Conservation (phyloP, 768 basidiomycete species). For the Lactifluus rugatus region DNA sequence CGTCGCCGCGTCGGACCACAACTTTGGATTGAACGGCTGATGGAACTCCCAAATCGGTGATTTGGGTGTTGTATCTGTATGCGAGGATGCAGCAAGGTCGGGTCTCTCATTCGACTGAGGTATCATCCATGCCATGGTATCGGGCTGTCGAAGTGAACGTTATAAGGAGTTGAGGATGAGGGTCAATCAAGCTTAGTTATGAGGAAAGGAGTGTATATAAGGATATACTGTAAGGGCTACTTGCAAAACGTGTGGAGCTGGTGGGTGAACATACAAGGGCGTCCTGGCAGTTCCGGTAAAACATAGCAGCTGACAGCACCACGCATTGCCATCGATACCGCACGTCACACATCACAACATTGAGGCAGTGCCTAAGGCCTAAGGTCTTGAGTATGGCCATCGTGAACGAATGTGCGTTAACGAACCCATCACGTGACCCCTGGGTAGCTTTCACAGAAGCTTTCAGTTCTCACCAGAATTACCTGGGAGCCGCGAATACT, state of each 20-base stretch:
- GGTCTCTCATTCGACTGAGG: background rate
- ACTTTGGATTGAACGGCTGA: background rate
- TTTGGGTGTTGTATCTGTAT: background rate
- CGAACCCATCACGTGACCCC: background rate
- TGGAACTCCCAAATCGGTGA: background rate
- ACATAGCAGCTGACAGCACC: background rate
- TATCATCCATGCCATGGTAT: background rate
- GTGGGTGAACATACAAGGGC: background rate
- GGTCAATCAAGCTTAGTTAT: background rate
- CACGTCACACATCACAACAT: background rate
- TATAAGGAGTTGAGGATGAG: background rate
- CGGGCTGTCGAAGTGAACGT: background rate
- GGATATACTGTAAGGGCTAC: background rate
- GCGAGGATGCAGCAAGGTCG: background rate
- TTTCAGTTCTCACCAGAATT: too few relatives aligned
- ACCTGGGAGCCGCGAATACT: too few relatives aligned
- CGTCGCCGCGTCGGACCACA: background rate
- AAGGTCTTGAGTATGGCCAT: background rate
- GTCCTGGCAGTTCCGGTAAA: too few relatives aligned
- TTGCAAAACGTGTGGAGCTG: background rate
- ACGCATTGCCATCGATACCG: background rate
- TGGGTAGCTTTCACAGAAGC: too few relatives aligned
- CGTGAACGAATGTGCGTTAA: background rate
- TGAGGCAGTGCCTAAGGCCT: background rate
- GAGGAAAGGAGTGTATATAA: background rate